Evolutionary conservation across 805 yeast species (phyloP), one percentile per base, ranked within the genome.

Genomic region (Spathaspora passalidarum): DNA sequence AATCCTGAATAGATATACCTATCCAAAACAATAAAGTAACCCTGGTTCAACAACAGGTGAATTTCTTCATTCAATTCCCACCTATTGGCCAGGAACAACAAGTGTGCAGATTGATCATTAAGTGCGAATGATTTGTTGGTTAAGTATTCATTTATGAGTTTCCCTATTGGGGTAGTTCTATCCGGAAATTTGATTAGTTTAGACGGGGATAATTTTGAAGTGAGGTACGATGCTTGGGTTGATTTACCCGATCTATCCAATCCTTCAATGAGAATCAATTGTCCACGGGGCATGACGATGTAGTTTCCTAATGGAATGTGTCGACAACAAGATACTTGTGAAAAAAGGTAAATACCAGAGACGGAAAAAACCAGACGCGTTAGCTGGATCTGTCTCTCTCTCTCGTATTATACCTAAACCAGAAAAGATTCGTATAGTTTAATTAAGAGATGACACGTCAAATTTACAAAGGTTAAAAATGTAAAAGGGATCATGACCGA

Each of bases 221-320:
- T 44, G 3, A 72, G 60, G 3, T 75, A 75, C 4, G 66, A 57
- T 1, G 72, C 70, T 60, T 94, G 99, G 0, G 97, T 90, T 2
- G 96, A 80, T 58, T 94, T 94, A 0, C 99, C 99, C 0, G 97
- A 85, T 42, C 99, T 69, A 58, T 94, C 99, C 1, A 94, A 78
- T 0, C 99, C 99, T 64, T 94, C 99, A 2, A 94, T 74, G 1
- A 89, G 77, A 18, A 94, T 84, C 32, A 94, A 68, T 39, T 78
- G 74, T 2, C 97, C 98, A 50, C 97, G 57, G 21, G 48, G 42
- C 56, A 42, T 43, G 13, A 20, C 20, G 14, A 17, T 9, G 13
- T 6, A 26, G 6, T 29, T 29, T 7, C n/a, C 7, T 29, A 29
- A 29, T 3, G n/a, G n/a, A n/a, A n/a, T n/a, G n/a, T n/a, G n/a